A percentile compares a stretch with the other conserved stretches of the same genome.
These are phyloP conservation scores for Blastocystis sp. DNA, from an alignment of 352 stramenopile species.

Conservation along the genomic window DNA sequence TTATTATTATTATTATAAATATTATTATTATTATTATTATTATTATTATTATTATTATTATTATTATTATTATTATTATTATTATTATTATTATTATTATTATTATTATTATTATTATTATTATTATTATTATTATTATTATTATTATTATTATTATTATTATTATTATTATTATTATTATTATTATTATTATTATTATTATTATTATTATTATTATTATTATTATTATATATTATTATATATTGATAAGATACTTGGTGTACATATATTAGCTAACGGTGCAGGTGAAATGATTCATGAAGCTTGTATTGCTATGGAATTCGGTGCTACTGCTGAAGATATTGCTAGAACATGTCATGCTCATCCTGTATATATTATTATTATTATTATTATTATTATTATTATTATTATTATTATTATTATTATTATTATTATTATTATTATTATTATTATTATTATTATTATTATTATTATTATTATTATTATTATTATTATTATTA, in stretches of 20 bases:
- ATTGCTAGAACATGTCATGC: constrained; percentile 92
- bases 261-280: constrained; percentile 95
- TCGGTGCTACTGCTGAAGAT: constrained; percentile 87
- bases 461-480: constrained; percentile 59
- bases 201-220: too few relatives aligned
- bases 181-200: too few relatives aligned
- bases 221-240: too few relatives aligned
- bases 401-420: constrained; percentile 53
- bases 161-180: too few relatives aligned
- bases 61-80: too few relatives aligned
- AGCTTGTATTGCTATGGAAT: constrained; percentile 91
- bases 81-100: too few relatives aligned
- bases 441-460: constrained; percentile 38
- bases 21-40: too few relatives aligned
- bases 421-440: constrained; percentile 57
- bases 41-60: too few relatives aligned
- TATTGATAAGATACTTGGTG: constrained; percentile 78
- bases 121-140: too few relatives aligned
- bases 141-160: too few relatives aligned
- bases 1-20: too few relatives aligned
- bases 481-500: constrained; percentile 38
- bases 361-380: constrained; percentile 44
- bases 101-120: too few relatives aligned
- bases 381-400: constrained; percentile 46
- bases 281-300: constrained; percentile 96